Evolutionary conservation across 208 protist genomes (phyloP), one percentile per base, ranked within the genome.

Genomic region (Vickermania ingenoplastis): DNA sequence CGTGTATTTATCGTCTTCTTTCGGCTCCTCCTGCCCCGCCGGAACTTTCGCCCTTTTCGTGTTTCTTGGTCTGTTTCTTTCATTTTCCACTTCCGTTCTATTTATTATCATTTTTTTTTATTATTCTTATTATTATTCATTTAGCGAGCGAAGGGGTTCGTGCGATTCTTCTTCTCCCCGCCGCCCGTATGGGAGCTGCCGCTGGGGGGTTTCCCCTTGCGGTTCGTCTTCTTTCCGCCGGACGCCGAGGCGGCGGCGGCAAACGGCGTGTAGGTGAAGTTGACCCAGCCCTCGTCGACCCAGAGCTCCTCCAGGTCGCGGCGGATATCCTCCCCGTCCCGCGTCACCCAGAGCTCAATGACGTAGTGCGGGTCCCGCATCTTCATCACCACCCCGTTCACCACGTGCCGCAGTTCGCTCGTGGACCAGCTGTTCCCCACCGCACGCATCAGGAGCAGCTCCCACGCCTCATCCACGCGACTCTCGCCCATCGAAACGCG

Each of bases 311-410:
- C 77, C 13, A 93, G 61, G 36, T 93, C 86, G 26, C 59, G 53
- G 63, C 77, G 78, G 30, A 93, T 69, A 60, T 78, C 80, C 0
- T 61, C 53, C 7, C 73, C 76, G 41, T 88, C 64, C 62, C 79
- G 63, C 21, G 78, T 90, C 50, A 94, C 83, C 84, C 87, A 94
- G 28, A 94, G 48, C 71, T 94, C 81, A 22, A 94, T 66, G 57
- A 82, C 53, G 73, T 83, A 90, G 41, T 54, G 21, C 2, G 69
- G 64, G 29, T 83, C 81, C 3, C 84, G 82, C 41, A 90, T 74
- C 73, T 94, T 94, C 27, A 91, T 60, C 23, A 69, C 82, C 11
- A 94, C 71, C 45, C 87, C 87, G 64, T 91, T 94, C 21, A 94
- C 72, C 31, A 71, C 78, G 61, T 81, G 67, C 22, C 80, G 83